phyloP scores from a whole-genome alignment of 1,139 yeast species.

The Kodamaea ohmeri region DNA sequence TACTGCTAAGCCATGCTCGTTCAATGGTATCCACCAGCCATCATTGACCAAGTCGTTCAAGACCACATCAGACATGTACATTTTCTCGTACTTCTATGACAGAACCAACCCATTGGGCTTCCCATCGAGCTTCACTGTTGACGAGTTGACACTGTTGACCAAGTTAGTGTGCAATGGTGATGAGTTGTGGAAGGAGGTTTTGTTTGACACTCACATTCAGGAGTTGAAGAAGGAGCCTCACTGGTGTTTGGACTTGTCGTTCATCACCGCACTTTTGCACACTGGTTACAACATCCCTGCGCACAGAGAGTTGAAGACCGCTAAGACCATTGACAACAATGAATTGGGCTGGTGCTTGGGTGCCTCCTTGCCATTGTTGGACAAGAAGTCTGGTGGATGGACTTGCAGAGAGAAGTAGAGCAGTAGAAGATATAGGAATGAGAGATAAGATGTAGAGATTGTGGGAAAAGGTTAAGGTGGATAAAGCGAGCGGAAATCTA shows the following conservation, averaged over 20 bases:
- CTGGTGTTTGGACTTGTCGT: constrained; percentile 91
- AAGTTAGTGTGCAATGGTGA: constrained; percentile 83
- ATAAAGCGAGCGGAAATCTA: neutral
- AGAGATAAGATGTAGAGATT: neutral
- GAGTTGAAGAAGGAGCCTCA: constrained; percentile 75
- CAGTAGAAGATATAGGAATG: constrained; percentile 7
- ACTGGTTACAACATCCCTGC: constrained; percentile 95
- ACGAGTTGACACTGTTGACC: constrained; percentile 80
- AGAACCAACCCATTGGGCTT: constrained; percentile 90
- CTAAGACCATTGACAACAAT: constrained; percentile 79
- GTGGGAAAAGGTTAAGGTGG: neutral
- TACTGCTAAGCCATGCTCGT: constrained; percentile 78
- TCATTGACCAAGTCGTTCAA: constrained; percentile 75
- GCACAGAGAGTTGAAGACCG: constrained; percentile 85
- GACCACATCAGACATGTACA: constrained; percentile 68
- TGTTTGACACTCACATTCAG: constrained; percentile 61
- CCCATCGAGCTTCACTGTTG: constrained; percentile 84
- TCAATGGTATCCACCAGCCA: constrained; percentile 97
- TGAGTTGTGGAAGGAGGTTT: constrained; percentile 62
- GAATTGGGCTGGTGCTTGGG: constrained; percentile 99
- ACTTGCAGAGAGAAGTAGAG: constrained; percentile 48
- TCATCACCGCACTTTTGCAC: constrained; percentile 85
- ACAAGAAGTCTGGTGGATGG: constrained; percentile 62
- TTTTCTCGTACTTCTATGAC: constrained; percentile 93
- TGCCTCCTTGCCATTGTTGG: constrained; percentile 88